A percentile compares a stretch with the other conserved stretches of the same genome.
phyloP scores from a whole-genome alignment of 2,329 filamentous ascomycete genomes.

The Helotiales sp. region DNA sequence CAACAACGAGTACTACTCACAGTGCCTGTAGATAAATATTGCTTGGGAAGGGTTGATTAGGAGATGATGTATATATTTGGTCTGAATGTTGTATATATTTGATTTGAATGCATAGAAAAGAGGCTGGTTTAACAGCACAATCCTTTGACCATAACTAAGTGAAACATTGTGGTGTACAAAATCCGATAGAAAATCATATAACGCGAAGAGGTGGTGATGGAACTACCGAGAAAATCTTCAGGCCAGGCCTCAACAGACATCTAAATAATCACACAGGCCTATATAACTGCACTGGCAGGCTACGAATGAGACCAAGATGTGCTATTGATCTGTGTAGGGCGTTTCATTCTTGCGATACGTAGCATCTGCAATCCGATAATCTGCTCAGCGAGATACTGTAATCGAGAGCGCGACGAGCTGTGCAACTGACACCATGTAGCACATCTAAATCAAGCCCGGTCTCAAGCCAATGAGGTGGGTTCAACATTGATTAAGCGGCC shows the following conservation, averaged over 20 bases:
- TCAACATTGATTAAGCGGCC: background rate
- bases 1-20: constrained; percentile 22
- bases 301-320: background rate
- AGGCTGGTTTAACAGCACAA: background rate
- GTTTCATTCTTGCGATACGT: background rate
- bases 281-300: background rate
- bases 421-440: background rate
- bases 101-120: background rate
- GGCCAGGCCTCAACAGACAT: no score
- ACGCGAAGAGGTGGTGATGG: no score
- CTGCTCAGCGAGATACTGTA: no score
- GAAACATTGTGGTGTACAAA: background rate
- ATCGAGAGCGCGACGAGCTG: no score
- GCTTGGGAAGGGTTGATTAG: background rate
- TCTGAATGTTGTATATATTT: background rate
- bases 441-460: background rate
- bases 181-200: no score
- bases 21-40: constrained; percentile 18
- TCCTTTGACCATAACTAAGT: background rate
- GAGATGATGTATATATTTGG: background rate
- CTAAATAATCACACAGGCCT: background rate
- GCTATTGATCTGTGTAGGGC: background rate
- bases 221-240: no score
- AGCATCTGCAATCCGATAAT: no score
- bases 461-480: background rate